Evolutionary conservation across 768 basidiomycete species (phyloP).

Genomic region (Naematelia aurantialba): DNA sequence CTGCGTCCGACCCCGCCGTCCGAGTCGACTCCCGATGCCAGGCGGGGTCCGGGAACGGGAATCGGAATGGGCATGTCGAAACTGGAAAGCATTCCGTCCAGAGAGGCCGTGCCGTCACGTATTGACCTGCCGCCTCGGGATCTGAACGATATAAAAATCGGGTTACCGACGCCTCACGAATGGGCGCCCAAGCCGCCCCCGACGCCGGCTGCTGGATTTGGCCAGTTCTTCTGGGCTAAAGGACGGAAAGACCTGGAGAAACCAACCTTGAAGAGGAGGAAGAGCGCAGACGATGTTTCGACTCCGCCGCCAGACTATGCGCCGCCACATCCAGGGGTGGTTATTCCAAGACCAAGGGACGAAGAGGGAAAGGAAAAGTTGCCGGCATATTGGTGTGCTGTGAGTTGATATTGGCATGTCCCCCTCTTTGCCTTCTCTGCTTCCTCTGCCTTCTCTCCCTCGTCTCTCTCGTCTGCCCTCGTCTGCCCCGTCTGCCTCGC

Average conservation of each 20-base stretch:
- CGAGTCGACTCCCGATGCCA: not conserved
- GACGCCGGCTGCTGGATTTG: constrained; percentile 38
- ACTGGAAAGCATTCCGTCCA: constrained; percentile 25
- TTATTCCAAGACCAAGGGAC: constrained; percentile 51
- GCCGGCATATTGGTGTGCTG: constrained; percentile 73
- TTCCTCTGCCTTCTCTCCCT: not conserved
- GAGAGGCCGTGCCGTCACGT: constrained; percentile 25
- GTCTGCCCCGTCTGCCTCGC: no score
- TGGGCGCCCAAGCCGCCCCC: constrained; percentile 45
- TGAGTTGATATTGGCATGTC: constrained; percentile 22
- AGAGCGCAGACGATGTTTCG: constrained; percentile 51
- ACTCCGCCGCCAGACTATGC: constrained; percentile 51
- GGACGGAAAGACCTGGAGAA: constrained; percentile 10
- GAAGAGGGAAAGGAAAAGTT: constrained; percentile 80
- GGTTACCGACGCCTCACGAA: not conserved
- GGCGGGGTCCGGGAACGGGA: no score
- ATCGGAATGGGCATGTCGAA: constrained; percentile 8
- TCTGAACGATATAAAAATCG: not conserved
- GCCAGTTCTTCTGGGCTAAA: constrained; percentile 27
- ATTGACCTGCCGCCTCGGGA: constrained; percentile 23
- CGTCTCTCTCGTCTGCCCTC: no score
- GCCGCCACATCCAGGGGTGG: constrained; percentile 46
- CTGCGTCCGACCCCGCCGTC: constrained; percentile 14
- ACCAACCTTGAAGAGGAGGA: constrained; percentile 41
- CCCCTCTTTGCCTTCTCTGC: not conserved